Base-by-base conservation (phyloP, 106 monocot species). In the Chionographis japonica region DNA sequence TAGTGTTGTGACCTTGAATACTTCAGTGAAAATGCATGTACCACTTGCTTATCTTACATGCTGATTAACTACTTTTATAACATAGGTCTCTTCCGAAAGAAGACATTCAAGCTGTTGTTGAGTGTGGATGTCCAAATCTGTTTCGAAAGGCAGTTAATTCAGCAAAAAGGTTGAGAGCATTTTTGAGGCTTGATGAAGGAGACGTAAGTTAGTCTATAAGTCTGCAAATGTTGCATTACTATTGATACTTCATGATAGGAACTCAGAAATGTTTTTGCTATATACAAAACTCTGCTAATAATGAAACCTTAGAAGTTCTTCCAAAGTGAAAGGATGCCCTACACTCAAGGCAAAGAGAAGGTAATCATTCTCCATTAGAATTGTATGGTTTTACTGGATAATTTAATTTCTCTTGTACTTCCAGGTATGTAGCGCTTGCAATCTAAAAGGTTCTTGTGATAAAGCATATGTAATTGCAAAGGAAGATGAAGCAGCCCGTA, bases 81-180 rank as follows among this genome's bases (percentile, higher is more conserved):
- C 77, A 58, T 74, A 98, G 98, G 62, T 77, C 68, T 37, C 83
- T 98, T 58, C 81, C 90, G 17, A 85, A 72, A 70, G 78, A 83
- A 76, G 85, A 98, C 65, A 90, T 98, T 52, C 71, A 75, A 75
- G 69, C 81, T 74, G 58, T 93, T 65, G 90, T 93, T 56, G 75
- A 81, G 51, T 68, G 63, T 88, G 90, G 98, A 7, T 98, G 98
- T 60, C 98, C 98, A 55, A 93, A 81, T 83, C 49, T 87, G 14
- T 80, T 75, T n/a, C 69, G 89, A 7, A 98, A 98, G 70, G 61
- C 81, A 68, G 85, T 90, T 58, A 93, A 93, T 81, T 92, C 98
- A 60, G 84, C 93, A 74, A 98, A 98, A 85, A 85, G 93, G 75
- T 75, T 98, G 66, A 90, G 98, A 80, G 80, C 79, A 50, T 84